Base-by-base conservation (phyloP, 2,329 filamentous ascomycete species). In the Camillea tinctor region DNA sequence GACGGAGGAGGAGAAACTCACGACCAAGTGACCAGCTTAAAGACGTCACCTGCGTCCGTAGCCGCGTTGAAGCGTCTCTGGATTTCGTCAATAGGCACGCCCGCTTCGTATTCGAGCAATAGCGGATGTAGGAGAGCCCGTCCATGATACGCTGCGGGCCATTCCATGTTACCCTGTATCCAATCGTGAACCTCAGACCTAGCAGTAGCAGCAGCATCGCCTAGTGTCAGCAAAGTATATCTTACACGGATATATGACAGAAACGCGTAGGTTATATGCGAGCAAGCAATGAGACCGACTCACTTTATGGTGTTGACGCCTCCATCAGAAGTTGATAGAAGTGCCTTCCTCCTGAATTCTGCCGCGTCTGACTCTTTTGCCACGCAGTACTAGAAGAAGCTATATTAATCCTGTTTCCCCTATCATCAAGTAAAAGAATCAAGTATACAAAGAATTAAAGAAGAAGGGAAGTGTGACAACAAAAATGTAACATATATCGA, bases 221-320 rank as follows among this genome's bases (percentile, higher is more conserved):
- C 24, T 26, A 26, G 24, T 30, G 2, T 7, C n/a, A n/a, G n/a
- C n/a, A n/a, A n/a, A n/a, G n/a, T n/a, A n/a, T n/a, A n/a, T n/a
- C 26, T 30, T 30, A 30, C 26, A 11, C 26, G 13, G 7, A 30
- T 30, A 4, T 22, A 19, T 52, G 7, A 58, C 9, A 48, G 24
- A 23, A 50, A 21, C n/a, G n/a, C n/a, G n/a, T n/a, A 19, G 24
- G 50, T 21, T 9, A 9, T 40, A 11, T 20, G 15, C n/a, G n/a
- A n/a, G n/a, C n/a, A n/a, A n/a, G n/a, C n/a, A n/a, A 50, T 24
- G 49, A 40, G 17, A 22, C 5, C 7, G 48, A 64, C 70, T 68
- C 52, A 76, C 71, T 76, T 77, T 20, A 72, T 65, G 3, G 75
- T 77, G 8, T 67, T 75, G 6, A 60, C 40, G 15, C 68, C 75